Evolutionary conservation across 2,329 filamentous ascomycete genomes (phyloP), one percentile per base, ranked within the genome.

Genomic region (Colletotrichum musicola): DNA sequence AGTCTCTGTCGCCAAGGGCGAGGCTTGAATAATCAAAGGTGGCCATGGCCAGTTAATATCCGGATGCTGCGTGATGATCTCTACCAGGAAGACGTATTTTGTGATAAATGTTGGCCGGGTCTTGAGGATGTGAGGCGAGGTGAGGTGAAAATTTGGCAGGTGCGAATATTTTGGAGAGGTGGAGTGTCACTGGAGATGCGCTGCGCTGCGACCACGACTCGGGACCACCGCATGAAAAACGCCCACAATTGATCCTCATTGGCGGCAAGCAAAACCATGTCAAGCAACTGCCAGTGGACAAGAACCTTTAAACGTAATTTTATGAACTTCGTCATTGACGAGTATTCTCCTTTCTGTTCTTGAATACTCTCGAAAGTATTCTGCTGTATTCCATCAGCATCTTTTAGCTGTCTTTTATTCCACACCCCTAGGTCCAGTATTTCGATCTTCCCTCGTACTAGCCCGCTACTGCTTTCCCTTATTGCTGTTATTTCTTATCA

Each of bases 151-250:
- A 69, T 50, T 51, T 56, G 55, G 42, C 46, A 25, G 25, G 18
- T 30, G 22, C 44, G 12, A 49, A 9, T 40, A 46, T 66, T 69
- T 68, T 60, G 62, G 62, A 54, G 25, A 56, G 51, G 66, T 69
- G 66, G 66, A 69, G 66, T 65, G 66, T 65, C 30, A 57, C 55
- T 66, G 62, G 66, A 60, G 49, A 40, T 56, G 66, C 27, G 44
- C 30, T 35, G 30, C 30, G 9, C 30, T 35, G 30, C 30, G 9
- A 25, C 3, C 22, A 25, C 22, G 22, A 55, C 64, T 54, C 54
- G 64, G 54, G 54, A 59, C 59, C 62, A 35, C 30, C 44, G 62
- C 66, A 69, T 66, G 35, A 66, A 20, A 47, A 44, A 61, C 61
- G 42, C 56, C 66, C 66, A 69, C 66, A 50, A 44, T 51, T n/a